Base-by-base conservation (phyloP, 768 basidiomycete genomes). In the Daedalea quercina region DNA sequence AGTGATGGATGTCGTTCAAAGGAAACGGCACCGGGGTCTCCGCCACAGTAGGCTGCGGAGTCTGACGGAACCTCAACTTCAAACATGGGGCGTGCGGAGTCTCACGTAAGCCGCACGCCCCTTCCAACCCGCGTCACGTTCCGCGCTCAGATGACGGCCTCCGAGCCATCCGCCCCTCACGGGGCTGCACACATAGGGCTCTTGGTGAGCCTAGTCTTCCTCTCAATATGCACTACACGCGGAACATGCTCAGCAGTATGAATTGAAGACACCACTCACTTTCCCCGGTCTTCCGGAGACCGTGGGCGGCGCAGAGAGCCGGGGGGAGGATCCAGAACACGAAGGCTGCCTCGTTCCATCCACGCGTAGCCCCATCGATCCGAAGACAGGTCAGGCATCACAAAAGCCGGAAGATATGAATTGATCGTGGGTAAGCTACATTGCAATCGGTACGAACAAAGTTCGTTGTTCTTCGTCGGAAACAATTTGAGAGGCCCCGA, bases 1-100 rank as follows among this genome's bases (percentile, higher is more conserved):
- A 44, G 33, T 44, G 52, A 25, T 53, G 44, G 44, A 40, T 12
- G 52, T 35, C 34, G 52, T 31, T 37, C 25, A 51, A 40, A 25
- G 37, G 22, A 25, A 24, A 25, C 51, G 48, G 31, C 26, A 48
- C 43, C 51, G 42, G 44, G 44, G 22, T 35, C 48, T 25, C 17
- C 37, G 47, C 41, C 54, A 37, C 40, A 20, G 23, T 35, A 31
- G 47, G 1, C 40, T 13, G 40, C 54, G 59, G 52, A 55, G 50
- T 40, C n/a, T 26, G 34, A 26, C 56, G 56, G 59, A 54, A 37
- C 26, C 31, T 37, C 9, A 22, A 49, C 6, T 22, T 45, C 41
- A 31, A 20, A 48, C n/a, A 47, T 25, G 28, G 15, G 34, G n/a
- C 8, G 19, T 49, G 48, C 48, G 48, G 48, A 20, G 13, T 8